phyloP scores from a whole-genome alignment of 257 asterid genomes.

The Penstemon eatonii region DNA sequence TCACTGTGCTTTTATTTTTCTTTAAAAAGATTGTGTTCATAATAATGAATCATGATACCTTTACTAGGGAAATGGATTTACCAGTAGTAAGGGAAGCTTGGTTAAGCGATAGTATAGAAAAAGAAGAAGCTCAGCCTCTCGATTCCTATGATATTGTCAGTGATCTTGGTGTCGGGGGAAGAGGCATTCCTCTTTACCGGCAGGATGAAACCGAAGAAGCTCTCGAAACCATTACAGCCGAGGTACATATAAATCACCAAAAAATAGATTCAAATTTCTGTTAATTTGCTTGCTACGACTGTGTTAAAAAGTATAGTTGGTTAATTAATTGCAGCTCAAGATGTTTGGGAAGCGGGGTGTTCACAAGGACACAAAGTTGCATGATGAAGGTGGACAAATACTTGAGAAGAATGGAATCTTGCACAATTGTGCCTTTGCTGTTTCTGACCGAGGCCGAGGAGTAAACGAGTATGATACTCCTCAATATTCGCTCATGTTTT shows the following conservation, averaged over 20 bases:
- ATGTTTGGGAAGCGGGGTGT: slow-evolving; percentile 84
- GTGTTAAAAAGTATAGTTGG: no score
- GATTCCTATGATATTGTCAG: slow-evolving; percentile 62
- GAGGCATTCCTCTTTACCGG: slow-evolving; percentile 59
- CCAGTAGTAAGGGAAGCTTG: slow-evolving; percentile 81
- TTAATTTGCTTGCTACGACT: not conserved
- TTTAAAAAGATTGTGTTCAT: no score
- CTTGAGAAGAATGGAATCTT: slow-evolving; percentile 68
- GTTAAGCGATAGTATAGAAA: slow-evolving; percentile 68
- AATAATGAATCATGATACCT: not conserved
- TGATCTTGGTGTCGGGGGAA: slow-evolving; percentile 61
- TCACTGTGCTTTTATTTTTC: no score
- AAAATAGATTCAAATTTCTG: not conserved
- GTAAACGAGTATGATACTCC: slow-evolving; percentile 55
- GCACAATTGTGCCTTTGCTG: slow-evolving; percentile 71
- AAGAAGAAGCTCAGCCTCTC: slow-evolving; percentile 46
- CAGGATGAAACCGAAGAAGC: slow-evolving; percentile 67
- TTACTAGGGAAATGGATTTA: slow-evolving; percentile 62
- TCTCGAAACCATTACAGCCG: slow-evolving; percentile 56
- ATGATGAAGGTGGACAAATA: slow-evolving; percentile 64
- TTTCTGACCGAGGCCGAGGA: slow-evolving; percentile 45
- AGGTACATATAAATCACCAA: slow-evolving; percentile 37
- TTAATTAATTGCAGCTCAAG: slow-evolving; percentile 52
- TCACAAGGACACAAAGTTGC: slow-evolving; percentile 76
- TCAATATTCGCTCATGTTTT: not conserved